phyloP scores from a whole-genome alignment of 805 yeast species.

The Myxozyma sirexii region DNA sequence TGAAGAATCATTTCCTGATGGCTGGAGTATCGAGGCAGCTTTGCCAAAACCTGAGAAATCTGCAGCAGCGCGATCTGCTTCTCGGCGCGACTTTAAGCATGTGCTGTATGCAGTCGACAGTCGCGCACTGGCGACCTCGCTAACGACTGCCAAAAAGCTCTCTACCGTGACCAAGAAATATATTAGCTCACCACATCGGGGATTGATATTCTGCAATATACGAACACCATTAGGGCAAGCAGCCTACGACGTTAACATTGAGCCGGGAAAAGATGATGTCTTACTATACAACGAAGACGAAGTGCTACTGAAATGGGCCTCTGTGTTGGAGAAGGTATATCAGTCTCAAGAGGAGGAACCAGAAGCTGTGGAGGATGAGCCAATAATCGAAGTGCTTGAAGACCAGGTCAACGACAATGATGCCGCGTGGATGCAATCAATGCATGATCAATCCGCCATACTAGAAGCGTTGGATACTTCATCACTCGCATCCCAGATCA shows the following conservation, averaged over 20 bases:
- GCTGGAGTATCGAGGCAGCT: slow-evolving; percentile 22
- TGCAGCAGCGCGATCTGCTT: background rate
- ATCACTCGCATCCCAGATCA: background rate
- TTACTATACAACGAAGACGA: slow-evolving; percentile 74
- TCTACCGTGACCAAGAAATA: slow-evolving; percentile 55
- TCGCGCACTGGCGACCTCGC: slow-evolving; percentile 71
- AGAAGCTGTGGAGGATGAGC: background rate
- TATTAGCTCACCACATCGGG: slow-evolving; percentile 62
- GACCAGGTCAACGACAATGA: too few relatives aligned
- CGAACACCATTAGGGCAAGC: slow-evolving; percentile 56
- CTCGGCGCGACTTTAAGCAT: slow-evolving; percentile 16
- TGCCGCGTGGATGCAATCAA: slow-evolving; percentile 1
- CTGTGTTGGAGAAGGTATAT: slow-evolving; percentile 12
- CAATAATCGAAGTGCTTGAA: background rate
- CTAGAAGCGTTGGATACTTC: background rate
- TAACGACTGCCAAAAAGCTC: slow-evolving; percentile 46
- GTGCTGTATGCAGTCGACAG: slow-evolving; percentile 65
- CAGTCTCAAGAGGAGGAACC: background rate
- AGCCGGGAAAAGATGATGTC: slow-evolving; percentile 84
- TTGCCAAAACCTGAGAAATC: slow-evolving; percentile 11
- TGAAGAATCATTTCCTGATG: slow-evolving; percentile 2
- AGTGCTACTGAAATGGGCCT: slow-evolving; percentile 52
- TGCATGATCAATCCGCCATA: slow-evolving; percentile 2
- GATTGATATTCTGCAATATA: slow-evolving; percentile 69
- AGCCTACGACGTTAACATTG: slow-evolving; percentile 72